Conservation (phyloP, 1,284 basidiomycete species). For the Tylopilus sp. region DNA sequence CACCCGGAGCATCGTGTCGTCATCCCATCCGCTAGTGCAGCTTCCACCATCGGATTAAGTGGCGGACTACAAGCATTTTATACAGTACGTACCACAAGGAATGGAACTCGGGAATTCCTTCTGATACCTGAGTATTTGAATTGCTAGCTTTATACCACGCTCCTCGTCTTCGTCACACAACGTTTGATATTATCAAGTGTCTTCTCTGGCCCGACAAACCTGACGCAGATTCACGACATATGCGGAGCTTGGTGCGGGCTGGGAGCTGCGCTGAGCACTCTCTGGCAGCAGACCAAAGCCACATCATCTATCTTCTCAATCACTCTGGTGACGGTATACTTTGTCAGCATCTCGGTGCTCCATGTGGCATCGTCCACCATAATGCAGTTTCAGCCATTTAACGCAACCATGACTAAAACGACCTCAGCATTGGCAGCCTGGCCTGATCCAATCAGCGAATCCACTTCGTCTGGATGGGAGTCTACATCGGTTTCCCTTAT, state of each 20-base stretch:
- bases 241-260: not conserved
- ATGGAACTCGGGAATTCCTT: not conserved
- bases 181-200: not conserved
- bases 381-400: not conserved
- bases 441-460: not conserved
- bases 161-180: constrained; percentile 3
- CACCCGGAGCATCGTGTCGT: constrained; percentile 1
- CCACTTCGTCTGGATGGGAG: not conserved
- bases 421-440: not conserved
- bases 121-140: not conserved
- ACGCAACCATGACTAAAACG: not conserved
- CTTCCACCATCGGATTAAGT: not conserved
- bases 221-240: too few species aligned
- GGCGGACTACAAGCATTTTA: constrained; percentile 5
- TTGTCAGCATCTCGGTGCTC: not conserved
- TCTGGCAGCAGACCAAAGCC: constrained; percentile 9
- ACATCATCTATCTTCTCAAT: not conserved
- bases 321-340: constrained; percentile 1
- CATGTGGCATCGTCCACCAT: not conserved
- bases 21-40: not conserved
- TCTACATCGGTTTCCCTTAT: too few species aligned
- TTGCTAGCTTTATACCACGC: not conserved
- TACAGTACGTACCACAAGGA: not conserved
- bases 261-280: not conserved
- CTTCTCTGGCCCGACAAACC: not conserved